phyloP scores from a whole-genome alignment of 768 basidiomycete species.

The Boletus subcaerulescens region DNA sequence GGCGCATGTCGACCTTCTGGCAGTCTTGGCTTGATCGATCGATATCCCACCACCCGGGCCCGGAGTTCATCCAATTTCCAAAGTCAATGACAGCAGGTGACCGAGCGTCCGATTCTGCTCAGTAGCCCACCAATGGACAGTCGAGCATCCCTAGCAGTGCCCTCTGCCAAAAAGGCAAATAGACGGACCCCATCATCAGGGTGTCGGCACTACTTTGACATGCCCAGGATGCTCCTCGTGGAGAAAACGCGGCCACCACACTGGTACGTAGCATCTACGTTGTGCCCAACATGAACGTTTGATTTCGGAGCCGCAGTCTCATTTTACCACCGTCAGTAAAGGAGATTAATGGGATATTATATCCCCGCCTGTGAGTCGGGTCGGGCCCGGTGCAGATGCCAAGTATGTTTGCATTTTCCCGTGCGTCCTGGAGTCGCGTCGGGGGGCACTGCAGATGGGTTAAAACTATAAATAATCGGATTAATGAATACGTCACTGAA shows the following conservation, averaged over 20 bases:
- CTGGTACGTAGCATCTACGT: conserved; percentile 4
- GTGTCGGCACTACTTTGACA: background rate
- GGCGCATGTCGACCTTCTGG: background rate
- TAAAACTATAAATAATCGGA: conserved; percentile 6
- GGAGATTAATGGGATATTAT: background rate
- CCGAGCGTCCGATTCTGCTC: background rate
- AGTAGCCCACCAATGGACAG: background rate
- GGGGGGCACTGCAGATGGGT: conserved; percentile 1
- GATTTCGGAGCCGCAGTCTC: conserved; percentile 20
- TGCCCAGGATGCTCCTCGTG: conserved; percentile 15
- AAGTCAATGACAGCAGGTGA: background rate
- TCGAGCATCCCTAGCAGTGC: too few species aligned
- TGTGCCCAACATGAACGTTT: conserved; percentile 10
- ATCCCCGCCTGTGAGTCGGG: conserved; percentile 7
- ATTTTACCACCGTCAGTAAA: conserved; percentile 1
- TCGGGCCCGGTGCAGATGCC: conserved; percentile 12
- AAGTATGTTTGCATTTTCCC: conserved; percentile 6
- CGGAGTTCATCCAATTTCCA: background rate
- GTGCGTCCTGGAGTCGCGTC: conserved; percentile 6
- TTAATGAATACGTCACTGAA: background rate
- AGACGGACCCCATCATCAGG: background rate
- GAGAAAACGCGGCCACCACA: conserved; percentile 13
- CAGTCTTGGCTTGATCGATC: background rate
- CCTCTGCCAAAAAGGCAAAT: background rate
- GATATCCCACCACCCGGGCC: background rate